phyloP scores from a whole-genome alignment of 768 basidiomycete genomes.

The Leccinum boreale region DNA sequence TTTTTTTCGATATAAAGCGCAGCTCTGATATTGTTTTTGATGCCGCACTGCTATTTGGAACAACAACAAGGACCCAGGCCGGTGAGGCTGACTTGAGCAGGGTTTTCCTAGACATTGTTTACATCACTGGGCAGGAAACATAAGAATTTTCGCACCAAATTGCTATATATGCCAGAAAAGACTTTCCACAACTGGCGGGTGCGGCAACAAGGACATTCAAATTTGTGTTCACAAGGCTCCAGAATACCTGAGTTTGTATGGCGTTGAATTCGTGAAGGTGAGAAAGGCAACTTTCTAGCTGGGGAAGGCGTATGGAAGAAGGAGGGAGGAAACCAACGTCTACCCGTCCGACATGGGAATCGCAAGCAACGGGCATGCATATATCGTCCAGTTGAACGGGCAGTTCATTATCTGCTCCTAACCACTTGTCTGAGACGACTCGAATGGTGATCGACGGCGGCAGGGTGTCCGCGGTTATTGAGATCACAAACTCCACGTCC shows the following conservation, averaged over 20 bases:
- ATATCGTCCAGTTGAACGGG: slow-evolving; percentile 61
- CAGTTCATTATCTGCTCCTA: slow-evolving; percentile 82
- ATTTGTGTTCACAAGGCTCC: slow-evolving; percentile 69
- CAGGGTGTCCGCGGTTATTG: slow-evolving; percentile 55
- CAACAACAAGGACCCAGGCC: slow-evolving; percentile 62
- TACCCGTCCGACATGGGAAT: slow-evolving; percentile 58
- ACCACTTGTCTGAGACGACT: slow-evolving; percentile 87
- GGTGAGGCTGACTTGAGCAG: slow-evolving; percentile 38
- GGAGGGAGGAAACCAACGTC: slow-evolving; percentile 73
- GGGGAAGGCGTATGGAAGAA: slow-evolving; percentile 44
- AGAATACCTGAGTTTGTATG: slow-evolving; percentile 87
- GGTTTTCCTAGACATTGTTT: slow-evolving; percentile 47
- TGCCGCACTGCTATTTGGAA: slow-evolving; percentile 56
- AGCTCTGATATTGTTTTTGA: slow-evolving; percentile 56
- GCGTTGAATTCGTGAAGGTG: slow-evolving; percentile 65
- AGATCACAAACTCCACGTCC: slow-evolving; percentile 76
- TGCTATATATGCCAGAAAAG: slow-evolving; percentile 63
- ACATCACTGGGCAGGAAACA: slow-evolving; percentile 9
- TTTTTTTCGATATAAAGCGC: slow-evolving; percentile 34
- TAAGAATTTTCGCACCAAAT: slow-evolving; percentile 57
- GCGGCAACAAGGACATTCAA: slow-evolving; percentile 71
- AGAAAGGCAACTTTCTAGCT: slow-evolving; percentile 43
- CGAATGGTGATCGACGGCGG: slow-evolving; percentile 72
- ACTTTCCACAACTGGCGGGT: slow-evolving; percentile 81
- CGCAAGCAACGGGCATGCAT: slow-evolving; percentile 66